These are phyloP conservation scores for Neotropicomus parvogracilis DNA, from an alignment of 1,284 basidiomycete genomes.

Conservation along the genomic window DNA sequence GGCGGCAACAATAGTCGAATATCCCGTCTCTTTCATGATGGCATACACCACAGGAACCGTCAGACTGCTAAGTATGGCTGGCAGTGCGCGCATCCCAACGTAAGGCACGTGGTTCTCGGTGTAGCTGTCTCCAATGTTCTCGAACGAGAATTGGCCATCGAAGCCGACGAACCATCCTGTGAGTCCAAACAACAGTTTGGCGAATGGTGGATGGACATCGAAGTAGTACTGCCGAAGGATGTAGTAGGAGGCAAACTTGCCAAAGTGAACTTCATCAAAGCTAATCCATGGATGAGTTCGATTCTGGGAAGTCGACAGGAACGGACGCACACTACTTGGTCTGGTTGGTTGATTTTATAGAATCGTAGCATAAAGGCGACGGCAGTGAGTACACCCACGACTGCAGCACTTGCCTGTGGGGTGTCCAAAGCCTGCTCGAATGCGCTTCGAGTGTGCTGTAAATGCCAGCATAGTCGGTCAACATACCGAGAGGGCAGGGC, in stretches of 20 bases:
- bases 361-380: slow-evolving; percentile 82
- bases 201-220: slow-evolving; percentile 97
- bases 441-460: slow-evolving; percentile 50
- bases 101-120: slow-evolving; percentile 86
- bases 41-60: slow-evolving; percentile 90
- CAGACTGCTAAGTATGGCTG: slow-evolving; percentile 86
- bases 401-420: slow-evolving; percentile 51
- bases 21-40: slow-evolving; percentile 98
- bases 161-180: slow-evolving; percentile 97
- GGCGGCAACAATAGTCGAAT: slow-evolving; percentile 83
- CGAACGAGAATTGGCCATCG: slow-evolving; percentile 91
- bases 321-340: slow-evolving; percentile 86
- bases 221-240: slow-evolving; percentile 94
- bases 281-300: slow-evolving; percentile 38
- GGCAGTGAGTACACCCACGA: slow-evolving; percentile 63
- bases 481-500: slow-evolving; percentile 1
- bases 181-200: slow-evolving; percentile 88
- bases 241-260: slow-evolving; percentile 92
- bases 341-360: slow-evolving; percentile 91
- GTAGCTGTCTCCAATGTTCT: slow-evolving; percentile 94
- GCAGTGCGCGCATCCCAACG: slow-evolving; percentile 88
- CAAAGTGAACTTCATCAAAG: slow-evolving; percentile 97
- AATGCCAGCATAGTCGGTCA: slow-evolving; percentile 3
- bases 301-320: neutral
- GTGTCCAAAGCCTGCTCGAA: slow-evolving; percentile 62